Percentiles rank a stretch among this genome's conserved stretches.
Evolutionary conservation across 2,329 filamentous ascomycete genomes (phyloP).

Genomic region (Pezicula neosporulosa): DNA sequence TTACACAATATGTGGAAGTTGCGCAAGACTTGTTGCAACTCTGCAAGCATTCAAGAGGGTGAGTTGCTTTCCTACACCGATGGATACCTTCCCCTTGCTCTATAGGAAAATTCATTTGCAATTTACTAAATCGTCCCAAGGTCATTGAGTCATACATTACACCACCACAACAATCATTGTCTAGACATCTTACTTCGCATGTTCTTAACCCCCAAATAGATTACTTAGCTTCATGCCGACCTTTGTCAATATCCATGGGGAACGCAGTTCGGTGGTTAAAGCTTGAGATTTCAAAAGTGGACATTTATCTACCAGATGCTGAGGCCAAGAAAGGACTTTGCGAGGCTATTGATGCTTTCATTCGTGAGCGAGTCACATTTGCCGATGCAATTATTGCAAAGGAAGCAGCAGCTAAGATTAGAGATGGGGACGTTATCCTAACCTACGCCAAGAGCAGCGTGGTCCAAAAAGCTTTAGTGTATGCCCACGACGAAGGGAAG

Average conservation of each 20-base stretch:
- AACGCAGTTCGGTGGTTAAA: constrained; percentile 96
- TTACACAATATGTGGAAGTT: constrained; percentile 87
- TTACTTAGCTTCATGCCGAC: constrained; percentile 89
- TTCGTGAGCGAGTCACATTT: constrained; percentile 83
- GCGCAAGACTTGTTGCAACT: constrained; percentile 81
- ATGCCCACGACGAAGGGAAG: constrained; percentile 67
- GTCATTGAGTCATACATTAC: constrained; percentile 93
- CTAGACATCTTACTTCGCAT: constrained; percentile 87
- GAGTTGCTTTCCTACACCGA: constrained; percentile 20
- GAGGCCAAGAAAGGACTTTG: constrained; percentile 78
- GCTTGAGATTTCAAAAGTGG: constrained; percentile 84
- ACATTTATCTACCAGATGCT: constrained; percentile 78
- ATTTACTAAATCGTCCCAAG: constrained; percentile 38
- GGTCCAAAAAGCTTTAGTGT: constrained; percentile 76
- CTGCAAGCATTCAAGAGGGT: constrained; percentile 87
- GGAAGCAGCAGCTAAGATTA: constrained; percentile 72
- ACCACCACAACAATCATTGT: constrained; percentile 77
- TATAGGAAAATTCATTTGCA: not conserved
- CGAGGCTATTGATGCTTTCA: constrained; percentile 82
- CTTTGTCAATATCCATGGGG: constrained; percentile 94
- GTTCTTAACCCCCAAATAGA: constrained; percentile 93
- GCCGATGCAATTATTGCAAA: constrained; percentile 83
- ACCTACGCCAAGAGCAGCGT: constrained; percentile 85
- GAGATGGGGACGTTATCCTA: constrained; percentile 76
- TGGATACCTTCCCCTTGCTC: constrained; percentile 1